These are phyloP conservation scores for Cryptosporidium sp. DNA, from an alignment of 169 alveolate species.

Conservation along the genomic window DNA sequence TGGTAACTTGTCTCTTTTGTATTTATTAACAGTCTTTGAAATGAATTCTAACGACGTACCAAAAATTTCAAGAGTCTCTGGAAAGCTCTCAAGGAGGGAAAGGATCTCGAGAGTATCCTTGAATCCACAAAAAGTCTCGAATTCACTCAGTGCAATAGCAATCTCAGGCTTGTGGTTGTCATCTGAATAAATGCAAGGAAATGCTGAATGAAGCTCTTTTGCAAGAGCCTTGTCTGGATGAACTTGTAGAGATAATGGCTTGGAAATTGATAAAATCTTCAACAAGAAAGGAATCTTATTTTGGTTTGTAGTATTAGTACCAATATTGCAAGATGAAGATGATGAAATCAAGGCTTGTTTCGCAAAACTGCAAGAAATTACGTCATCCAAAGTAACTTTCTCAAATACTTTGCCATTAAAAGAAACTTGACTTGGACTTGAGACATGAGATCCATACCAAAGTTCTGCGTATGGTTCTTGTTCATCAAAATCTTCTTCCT, in stretches of 20 bases:
- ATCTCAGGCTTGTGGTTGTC: constrained; percentile 93
- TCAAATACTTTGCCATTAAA: constrained; percentile 14
- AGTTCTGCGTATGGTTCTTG: constrained; percentile 87
- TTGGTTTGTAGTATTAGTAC: background rate
- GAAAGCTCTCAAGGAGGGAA: constrained; percentile 36
- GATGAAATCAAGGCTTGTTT: too few relatives aligned
- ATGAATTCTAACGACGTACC: constrained; percentile 15
- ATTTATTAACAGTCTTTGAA: background rate
- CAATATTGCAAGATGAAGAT: too few relatives aligned
- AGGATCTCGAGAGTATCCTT: constrained; percentile 76
- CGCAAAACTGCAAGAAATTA: constrained; percentile 12
- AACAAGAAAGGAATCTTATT: constrained; percentile 83
- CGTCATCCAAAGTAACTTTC: constrained; percentile 22
- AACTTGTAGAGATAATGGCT: constrained; percentile 90
- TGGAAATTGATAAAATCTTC: constrained; percentile 87
- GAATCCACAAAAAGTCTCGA: constrained; percentile 89
- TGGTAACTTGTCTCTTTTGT: background rate
- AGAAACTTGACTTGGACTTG: constrained; percentile 76
- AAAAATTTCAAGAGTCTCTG: constrained; percentile 53
- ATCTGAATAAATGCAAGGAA: constrained; percentile 90
- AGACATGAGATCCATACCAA: constrained; percentile 92
- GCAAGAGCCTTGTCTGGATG: constrained; percentile 92
- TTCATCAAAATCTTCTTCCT: constrained; percentile 17
- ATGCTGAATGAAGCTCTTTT: constrained; percentile 80
- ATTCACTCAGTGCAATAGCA: constrained; percentile 89